phyloP scores from a whole-genome alignment of 2,329 filamentous ascomycete species.

The Penicillium sp. region DNA sequence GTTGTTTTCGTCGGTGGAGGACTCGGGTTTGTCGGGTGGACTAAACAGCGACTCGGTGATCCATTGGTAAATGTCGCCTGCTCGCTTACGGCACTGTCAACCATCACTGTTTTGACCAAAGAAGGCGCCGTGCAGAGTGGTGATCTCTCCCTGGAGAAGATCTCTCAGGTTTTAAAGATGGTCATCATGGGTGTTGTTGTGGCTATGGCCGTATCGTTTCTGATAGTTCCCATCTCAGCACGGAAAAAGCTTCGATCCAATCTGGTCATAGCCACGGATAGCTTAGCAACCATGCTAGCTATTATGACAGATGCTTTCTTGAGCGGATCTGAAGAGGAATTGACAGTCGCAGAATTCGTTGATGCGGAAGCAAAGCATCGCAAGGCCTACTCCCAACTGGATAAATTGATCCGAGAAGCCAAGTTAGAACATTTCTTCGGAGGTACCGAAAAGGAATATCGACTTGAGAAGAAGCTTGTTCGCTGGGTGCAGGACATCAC shows the following conservation, averaged over 20 bases:
- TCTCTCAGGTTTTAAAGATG: conserved; percentile 80
- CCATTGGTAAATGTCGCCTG: conserved; percentile 81
- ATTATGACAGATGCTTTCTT: conserved; percentile 81
- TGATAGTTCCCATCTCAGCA: conserved; percentile 73
- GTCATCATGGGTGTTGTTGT: conserved; percentile 73
- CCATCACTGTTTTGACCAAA: conserved; percentile 87
- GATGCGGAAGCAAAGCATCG: conserved; percentile 65
- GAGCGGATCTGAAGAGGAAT: conserved; percentile 75
- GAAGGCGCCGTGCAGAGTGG: conserved; percentile 84
- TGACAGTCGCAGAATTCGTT: conserved; percentile 66
- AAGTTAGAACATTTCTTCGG: conserved; percentile 85
- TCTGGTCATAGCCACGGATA: conserved; percentile 70
- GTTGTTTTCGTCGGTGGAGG: conserved; percentile 83
- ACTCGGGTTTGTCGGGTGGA: conserved; percentile 84
- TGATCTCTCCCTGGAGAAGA: conserved; percentile 77
- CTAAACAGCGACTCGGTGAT: conserved; percentile 75
- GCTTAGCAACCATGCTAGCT: conserved; percentile 76
- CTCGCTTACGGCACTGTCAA: conserved; percentile 81
- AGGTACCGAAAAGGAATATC: conserved; percentile 76
- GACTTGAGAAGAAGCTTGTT: conserved; percentile 74
- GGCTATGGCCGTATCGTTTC: conserved; percentile 71
- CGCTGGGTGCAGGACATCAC: conserved; percentile 81
- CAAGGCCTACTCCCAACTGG: conserved; percentile 67
- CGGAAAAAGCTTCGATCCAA: conserved; percentile 69
- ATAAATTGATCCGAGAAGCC: conserved; percentile 77